Evolutionary conservation across 345 rosid species (phyloP), one percentile per base, ranked within the genome.

Genomic region (Salix viminalis): DNA sequence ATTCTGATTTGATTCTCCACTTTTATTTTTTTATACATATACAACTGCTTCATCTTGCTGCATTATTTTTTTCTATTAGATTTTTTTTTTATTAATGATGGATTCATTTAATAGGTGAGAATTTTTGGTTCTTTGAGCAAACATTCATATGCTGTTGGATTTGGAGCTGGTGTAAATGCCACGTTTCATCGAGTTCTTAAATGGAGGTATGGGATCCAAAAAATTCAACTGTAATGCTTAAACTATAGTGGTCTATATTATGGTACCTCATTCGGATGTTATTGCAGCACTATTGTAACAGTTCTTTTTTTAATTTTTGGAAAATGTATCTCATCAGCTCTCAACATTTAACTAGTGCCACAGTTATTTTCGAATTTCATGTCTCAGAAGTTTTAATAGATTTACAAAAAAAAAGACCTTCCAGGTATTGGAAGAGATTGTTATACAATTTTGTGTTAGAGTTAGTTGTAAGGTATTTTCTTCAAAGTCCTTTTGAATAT

Each of bases 141-240:
- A 82, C 80, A 80, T 68, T 80, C 83, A 46, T 87, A 80, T 82
- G 92, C 91, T 77, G 84, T 82, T 79, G 97, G 95, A 79, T 89
- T 94, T 72, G 91, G 93, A 46, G 86, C 90, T 65, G 91, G 92
- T 73, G 85, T 70, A 26, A 84, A 83, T 77, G 97, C 95, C 65
- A 89, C 94, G 18, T 94, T 94, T 83, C 85, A 89, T 76, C 87
- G 95, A 66, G 73, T 94, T 81, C 92, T 91, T 72, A 78, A 82
- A 73, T 74, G 77, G 18, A 73, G 92, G 98, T 94, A 86, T 77
- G 73, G 73, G 24, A 41, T 75, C 60, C 39, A 64, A 36, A 54
- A 71, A 72, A 71, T 75, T 15, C 58, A 61, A 64, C 75, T 70
- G 52, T 65, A 26, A 52, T 52, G 46, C 28, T 64, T 74, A 48